A percentile compares a stretch with the other conserved stretches of the same genome.
phyloP scores from a whole-genome alignment of 1,139 yeast species.

The Suhomyces ambrosiae region DNA sequence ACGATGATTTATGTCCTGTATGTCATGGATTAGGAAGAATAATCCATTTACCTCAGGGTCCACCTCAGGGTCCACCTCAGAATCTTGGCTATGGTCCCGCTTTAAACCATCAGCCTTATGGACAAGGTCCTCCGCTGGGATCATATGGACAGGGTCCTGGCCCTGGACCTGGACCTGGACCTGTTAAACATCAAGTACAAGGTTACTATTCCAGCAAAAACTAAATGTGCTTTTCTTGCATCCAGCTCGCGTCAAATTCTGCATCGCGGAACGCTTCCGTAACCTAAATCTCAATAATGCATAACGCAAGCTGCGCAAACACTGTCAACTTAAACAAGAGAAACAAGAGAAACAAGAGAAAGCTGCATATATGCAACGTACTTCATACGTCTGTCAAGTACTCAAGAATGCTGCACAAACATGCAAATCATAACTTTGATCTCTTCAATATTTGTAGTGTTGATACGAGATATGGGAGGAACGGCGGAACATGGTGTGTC shows the following conservation, averaged over 20 bases:
- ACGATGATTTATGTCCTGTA: constrained; percentile 56
- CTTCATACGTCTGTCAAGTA: no score
- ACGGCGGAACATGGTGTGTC: no score
- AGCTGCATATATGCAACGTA: no score
- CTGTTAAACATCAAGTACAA: constrained; percentile 4
- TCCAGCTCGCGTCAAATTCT: neutral
- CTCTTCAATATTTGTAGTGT: no score
- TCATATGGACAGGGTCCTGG: constrained; percentile 1
- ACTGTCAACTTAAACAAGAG: no score
- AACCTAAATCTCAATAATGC: neutral
- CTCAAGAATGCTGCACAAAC: no score
- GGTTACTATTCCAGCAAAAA: constrained; percentile 3
- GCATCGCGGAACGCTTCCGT: constrained; percentile 2
- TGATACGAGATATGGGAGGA: no score
- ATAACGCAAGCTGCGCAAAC: no score
- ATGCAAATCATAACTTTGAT: no score
- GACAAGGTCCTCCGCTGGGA: neutral
- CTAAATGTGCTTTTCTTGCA: constrained; percentile 1
- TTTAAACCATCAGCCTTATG: no score
- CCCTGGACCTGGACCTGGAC: constrained; percentile 1
- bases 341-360: no score
- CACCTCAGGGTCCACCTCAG: constrained; percentile 9
- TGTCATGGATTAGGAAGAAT: constrained; percentile 73
- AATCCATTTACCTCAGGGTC: constrained; percentile 14
- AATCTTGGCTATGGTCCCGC: constrained; percentile 3